Conservation (phyloP, 768 basidiomycete species). For the Tulasnella sp. region DNA sequence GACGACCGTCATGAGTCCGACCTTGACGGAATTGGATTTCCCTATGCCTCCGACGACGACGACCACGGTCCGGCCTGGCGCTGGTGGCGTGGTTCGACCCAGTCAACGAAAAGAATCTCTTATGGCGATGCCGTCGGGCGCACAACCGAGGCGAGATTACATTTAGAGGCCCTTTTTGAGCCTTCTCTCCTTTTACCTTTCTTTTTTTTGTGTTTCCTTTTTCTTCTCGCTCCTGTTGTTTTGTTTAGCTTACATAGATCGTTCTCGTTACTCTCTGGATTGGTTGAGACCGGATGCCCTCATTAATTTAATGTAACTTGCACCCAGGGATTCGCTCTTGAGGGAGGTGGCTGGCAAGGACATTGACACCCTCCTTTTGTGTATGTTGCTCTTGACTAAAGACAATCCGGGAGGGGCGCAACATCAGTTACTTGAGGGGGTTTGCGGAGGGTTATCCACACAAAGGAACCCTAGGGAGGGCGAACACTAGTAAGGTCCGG, state of each 20-base stretch:
- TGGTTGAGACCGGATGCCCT: background rate
- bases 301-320: background rate
- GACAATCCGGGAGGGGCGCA: too few species aligned
- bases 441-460: too few species aligned
- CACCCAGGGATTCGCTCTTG: background rate
- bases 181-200: background rate
- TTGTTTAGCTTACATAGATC: background rate
- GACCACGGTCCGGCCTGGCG: background rate
- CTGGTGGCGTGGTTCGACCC: background rate
- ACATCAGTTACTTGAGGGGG: too few species aligned
- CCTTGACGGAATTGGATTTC: conserved; percentile 8
- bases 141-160: background rate
- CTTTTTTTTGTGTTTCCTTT: background rate
- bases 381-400: too few species aligned
- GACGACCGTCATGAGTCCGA: background rate
- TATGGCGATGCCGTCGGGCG: background rate
- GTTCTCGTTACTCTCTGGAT: background rate
- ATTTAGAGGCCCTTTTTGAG: background rate
- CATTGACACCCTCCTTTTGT: too few species aligned
- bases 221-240: background rate
- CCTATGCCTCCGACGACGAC: conserved; percentile 9
- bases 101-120: background rate
- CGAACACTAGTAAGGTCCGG: too few species aligned
- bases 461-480: too few species aligned
- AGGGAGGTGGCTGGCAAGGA: too few species aligned